A percentile compares a stretch with the other conserved stretches of the same genome.
Evolutionary conservation across 805 yeast species (phyloP).

Genomic region (Candida germanica): DNA sequence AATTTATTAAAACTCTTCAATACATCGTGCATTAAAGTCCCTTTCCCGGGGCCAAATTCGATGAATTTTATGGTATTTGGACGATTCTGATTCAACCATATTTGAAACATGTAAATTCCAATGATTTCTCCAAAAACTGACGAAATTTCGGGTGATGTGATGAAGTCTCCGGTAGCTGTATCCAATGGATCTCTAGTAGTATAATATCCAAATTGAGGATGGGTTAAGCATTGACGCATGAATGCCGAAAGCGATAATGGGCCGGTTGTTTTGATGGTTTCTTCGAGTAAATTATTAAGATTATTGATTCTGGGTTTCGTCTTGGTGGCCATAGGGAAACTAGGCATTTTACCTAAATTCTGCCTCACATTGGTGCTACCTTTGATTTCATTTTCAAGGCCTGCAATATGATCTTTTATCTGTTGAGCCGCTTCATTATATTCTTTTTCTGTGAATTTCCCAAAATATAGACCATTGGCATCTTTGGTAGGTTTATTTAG

Average conservation of each 20-base stretch:
- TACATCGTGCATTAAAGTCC: constrained; percentile 71
- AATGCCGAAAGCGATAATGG: constrained; percentile 71
- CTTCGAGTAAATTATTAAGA: constrained; percentile 38
- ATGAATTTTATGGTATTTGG: constrained; percentile 53
- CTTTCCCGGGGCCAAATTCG: constrained; percentile 86
- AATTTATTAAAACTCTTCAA: constrained; percentile 47
- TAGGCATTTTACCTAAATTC: constrained; percentile 34
- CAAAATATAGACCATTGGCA: constrained; percentile 30
- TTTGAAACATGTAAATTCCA: constrained; percentile 65
- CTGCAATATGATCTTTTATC: constrained; percentile 27
- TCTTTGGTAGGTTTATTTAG: constrained; percentile 7
- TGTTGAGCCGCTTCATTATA: constrained; percentile 37
- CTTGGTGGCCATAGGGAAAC: constrained; percentile 27
- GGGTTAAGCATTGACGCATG: constrained; percentile 79
- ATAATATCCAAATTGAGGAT: constrained; percentile 76
- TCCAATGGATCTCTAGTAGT: constrained; percentile 75
- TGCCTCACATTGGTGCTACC: constrained; percentile 35
- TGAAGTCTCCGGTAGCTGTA: constrained; percentile 61
- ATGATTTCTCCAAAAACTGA: constrained; percentile 84
- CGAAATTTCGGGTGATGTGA: constrained; percentile 84
- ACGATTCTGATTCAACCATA: constrained; percentile 55
- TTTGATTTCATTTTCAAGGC: constrained; percentile 35
- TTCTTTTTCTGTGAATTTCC: constrained; percentile 35
- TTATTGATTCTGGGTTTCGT: constrained; percentile 19
- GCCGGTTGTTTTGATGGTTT: constrained; percentile 64